Conservation (phyloP, 805 yeast species). For the Candida ficus region DNA sequence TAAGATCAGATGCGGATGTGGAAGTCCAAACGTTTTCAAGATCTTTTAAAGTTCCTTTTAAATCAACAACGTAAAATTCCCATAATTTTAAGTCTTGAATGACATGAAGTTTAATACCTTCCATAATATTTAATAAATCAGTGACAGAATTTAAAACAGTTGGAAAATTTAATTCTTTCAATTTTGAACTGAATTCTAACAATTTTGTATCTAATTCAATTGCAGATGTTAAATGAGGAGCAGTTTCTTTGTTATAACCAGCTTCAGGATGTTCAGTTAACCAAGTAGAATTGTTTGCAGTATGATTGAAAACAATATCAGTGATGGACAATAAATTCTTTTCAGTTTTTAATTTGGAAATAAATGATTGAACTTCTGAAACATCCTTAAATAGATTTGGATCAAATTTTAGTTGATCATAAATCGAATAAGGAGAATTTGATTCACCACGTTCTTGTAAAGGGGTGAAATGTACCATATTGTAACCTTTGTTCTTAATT, state of each 20-base stretch:
- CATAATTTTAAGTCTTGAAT: slow-evolving; percentile 65
- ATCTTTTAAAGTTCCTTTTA: slow-evolving; percentile 33
- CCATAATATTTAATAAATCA: slow-evolving; percentile 60
- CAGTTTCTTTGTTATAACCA: slow-evolving; percentile 81
- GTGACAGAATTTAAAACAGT: slow-evolving; percentile 41
- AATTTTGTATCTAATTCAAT: slow-evolving; percentile 75
- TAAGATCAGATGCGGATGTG: slow-evolving; percentile 9
- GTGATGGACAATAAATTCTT: slow-evolving; percentile 72
- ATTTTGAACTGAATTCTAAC: slow-evolving; percentile 54
- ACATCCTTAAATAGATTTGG: slow-evolving; percentile 51
- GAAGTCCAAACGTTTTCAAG: slow-evolving; percentile 35
- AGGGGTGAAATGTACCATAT: slow-evolving; percentile 96
- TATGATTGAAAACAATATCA: slow-evolving; percentile 92
- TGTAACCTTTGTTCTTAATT: slow-evolving; percentile 74
- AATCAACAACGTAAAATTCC: slow-evolving; percentile 82
- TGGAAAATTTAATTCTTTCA: slow-evolving; percentile 59
- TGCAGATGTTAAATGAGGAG: slow-evolving; percentile 85
- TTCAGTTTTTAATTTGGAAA: slow-evolving; percentile 43
- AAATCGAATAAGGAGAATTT: slow-evolving; percentile 89
- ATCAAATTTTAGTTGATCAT: slow-evolving; percentile 79
- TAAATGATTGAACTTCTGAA: slow-evolving; percentile 48
- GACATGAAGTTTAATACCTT: slow-evolving; percentile 65
- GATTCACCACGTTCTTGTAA: slow-evolving; percentile 85
- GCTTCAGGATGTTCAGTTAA: slow-evolving; percentile 80
- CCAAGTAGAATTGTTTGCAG: slow-evolving; percentile 90